Evolutionary conservation across 345 rosid species (phyloP).

Genomic region (Populus deltoides): DNA sequence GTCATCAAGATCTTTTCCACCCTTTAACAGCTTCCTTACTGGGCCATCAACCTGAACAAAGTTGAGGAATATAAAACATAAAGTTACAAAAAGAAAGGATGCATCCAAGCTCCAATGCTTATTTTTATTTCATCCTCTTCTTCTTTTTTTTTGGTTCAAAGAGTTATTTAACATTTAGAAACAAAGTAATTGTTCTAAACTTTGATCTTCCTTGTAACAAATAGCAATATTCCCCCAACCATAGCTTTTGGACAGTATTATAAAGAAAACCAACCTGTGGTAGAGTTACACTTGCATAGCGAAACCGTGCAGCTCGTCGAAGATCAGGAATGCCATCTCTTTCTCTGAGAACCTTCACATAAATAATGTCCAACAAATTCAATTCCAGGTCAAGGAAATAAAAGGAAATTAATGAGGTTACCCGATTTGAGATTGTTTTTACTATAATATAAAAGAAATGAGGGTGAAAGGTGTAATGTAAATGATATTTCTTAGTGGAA

Average conservation of each 20-base stretch:
- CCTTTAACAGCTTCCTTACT: constrained; percentile 55
- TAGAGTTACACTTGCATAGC: constrained; percentile 65
- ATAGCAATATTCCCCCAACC: not conserved
- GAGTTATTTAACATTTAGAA: constrained; percentile 9
- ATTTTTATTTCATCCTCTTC: not conserved
- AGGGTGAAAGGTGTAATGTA: too few species aligned
- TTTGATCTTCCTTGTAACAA: constrained; percentile 12
- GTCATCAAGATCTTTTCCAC: constrained; percentile 73
- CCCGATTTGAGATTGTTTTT: not conserved
- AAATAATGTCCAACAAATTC: constrained; percentile 16
- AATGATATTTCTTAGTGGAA: not conserved
- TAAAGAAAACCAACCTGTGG: constrained; percentile 68
- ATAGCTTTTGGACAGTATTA: not conserved
- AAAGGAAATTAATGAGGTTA: not conserved
- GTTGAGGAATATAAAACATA: constrained; percentile 21
- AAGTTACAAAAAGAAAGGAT: constrained; percentile 11
- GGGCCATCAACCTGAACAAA: constrained; percentile 59
- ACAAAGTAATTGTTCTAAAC: constrained; percentile 9
- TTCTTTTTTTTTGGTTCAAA: constrained; percentile 5
- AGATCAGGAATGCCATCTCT: constrained; percentile 93
- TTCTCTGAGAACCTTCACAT: constrained; percentile 68
- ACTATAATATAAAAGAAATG: too few species aligned
- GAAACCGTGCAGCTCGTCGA: constrained; percentile 77
- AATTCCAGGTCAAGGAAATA: not conserved
- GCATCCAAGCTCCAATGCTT: not conserved